Conservation (phyloP, 2,329 filamentous ascomycete species). For the Aspergillus thermomutatus region DNA sequence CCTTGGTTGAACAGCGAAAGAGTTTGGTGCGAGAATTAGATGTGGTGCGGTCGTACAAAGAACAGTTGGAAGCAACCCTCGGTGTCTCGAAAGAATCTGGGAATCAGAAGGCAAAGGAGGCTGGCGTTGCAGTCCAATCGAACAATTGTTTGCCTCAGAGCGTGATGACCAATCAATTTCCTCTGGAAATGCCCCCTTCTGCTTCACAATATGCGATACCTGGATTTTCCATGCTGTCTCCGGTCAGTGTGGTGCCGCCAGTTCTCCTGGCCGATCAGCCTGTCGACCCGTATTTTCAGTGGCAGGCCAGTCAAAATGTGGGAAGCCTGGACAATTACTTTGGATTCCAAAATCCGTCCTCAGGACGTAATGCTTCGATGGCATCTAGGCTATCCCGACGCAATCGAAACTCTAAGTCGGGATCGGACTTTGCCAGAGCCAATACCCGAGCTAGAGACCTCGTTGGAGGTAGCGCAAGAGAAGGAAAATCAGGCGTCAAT, state of each 20-base stretch:
- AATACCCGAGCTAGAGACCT: background rate
- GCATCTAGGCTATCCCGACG: background rate
- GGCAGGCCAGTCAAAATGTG: background rate
- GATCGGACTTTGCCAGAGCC: background rate
- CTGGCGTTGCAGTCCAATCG: background rate
- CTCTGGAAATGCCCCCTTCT: background rate
- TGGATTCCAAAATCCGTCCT: background rate
- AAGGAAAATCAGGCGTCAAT: background rate
- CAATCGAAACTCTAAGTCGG: background rate
- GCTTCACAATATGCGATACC: background rate
- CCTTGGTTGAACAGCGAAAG: conserved; percentile 35
- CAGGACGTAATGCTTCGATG: background rate
- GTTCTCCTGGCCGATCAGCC: background rate
- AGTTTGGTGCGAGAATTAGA: conserved; percentile 37
- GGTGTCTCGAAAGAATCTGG: conserved; percentile 7
- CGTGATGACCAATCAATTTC: background rate
- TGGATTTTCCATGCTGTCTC: background rate
- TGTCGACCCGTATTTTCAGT: background rate
- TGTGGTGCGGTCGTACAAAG: conserved; percentile 33
- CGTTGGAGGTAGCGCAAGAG: background rate
- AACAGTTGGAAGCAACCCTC: conserved; percentile 29
- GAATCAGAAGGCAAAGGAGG: background rate
- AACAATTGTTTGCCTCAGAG: background rate
- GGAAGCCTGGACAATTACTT: background rate
- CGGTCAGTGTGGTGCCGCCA: background rate